phyloP scores from a whole-genome alignment of 2,329 filamentous ascomycete genomes.

The Diaporthe velutina region DNA sequence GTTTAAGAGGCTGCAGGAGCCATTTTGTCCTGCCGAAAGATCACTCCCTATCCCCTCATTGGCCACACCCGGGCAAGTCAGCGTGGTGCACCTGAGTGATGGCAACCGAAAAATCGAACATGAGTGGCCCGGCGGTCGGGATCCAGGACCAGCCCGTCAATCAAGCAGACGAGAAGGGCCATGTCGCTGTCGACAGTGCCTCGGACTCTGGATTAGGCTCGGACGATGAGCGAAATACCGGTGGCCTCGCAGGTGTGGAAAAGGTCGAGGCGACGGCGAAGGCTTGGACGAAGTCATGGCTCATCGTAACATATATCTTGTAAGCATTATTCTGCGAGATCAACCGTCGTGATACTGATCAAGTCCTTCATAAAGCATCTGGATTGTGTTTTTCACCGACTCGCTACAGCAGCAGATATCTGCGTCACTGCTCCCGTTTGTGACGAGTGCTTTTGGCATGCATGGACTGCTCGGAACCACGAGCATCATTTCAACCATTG shows the following conservation, averaged over 20 bases:
- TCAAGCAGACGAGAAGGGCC: not conserved
- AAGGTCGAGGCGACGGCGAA: constrained; percentile 62
- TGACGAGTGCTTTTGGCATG: constrained; percentile 22
- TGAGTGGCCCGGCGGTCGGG: not conserved
- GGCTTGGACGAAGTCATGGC: constrained; percentile 55
- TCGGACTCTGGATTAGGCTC: not conserved
- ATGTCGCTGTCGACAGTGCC: not conserved
- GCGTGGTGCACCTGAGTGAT: not conserved
- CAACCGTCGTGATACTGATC: not conserved
- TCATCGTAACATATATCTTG: constrained; percentile 59
- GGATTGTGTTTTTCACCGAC: constrained; percentile 31
- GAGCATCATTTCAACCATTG: constrained; percentile 29
- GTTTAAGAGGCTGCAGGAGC: not conserved
- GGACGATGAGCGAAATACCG: constrained; percentile 11
- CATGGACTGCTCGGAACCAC: constrained; percentile 30
- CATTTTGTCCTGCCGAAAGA: not conserved
- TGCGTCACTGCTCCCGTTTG: constrained; percentile 10
- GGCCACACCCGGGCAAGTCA: not conserved
- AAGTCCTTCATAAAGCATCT: not conserved
- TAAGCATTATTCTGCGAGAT: constrained; percentile 44
- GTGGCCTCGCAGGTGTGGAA: constrained; percentile 59
- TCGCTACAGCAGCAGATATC: constrained; percentile 35
- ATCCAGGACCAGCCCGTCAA: not conserved
- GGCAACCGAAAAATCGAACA: not conserved
- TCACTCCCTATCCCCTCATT: not conserved